phyloP scores from a whole-genome alignment of 805 yeast genomes.

The Candida arabinofermentans region DNA sequence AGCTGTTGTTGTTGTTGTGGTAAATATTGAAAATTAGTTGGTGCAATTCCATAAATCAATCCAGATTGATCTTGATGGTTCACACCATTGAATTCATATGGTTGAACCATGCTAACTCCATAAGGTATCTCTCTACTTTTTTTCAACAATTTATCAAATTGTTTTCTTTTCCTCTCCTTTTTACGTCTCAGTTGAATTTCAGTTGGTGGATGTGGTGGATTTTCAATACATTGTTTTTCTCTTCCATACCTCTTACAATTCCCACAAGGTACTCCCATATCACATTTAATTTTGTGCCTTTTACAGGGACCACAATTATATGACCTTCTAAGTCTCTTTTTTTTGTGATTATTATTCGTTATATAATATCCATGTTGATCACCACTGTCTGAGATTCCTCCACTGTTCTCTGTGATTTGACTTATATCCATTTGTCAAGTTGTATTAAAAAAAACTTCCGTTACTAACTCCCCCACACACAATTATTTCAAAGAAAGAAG shows the following conservation, averaged over 20 bases:
- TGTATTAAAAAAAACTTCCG: too few relatives aligned
- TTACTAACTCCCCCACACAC: too few relatives aligned
- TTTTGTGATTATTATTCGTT: too few relatives aligned
- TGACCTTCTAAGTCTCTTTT: slow-evolving; percentile 42
- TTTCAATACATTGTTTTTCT: slow-evolving; percentile 7
- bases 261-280: slow-evolving; percentile 27
- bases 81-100: not conserved
- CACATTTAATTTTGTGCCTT: slow-evolving; percentile 50
- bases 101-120: not conserved
- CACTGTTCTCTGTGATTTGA: not conserved
- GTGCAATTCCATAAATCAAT: too few relatives aligned
- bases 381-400: not conserved
- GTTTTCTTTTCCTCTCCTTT: slow-evolving; percentile 13
- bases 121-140: too few relatives aligned
- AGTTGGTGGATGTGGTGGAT: slow-evolving; percentile 24
- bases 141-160: slow-evolving; percentile 5
- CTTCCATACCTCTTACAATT: slow-evolving; percentile 9
- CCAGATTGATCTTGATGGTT: not conserved
- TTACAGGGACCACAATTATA: slow-evolving; percentile 57
- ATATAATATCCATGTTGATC: not conserved
- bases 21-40: too few relatives aligned
- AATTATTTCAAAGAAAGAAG: too few relatives aligned
- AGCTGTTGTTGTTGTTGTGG: not conserved
- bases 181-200: slow-evolving; percentile 12
- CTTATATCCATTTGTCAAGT: not conserved